These are phyloP conservation scores for Sporothrix pallida DNA, from an alignment of 2,329 filamentous ascomycete genomes.

Conservation along the genomic window DNA sequence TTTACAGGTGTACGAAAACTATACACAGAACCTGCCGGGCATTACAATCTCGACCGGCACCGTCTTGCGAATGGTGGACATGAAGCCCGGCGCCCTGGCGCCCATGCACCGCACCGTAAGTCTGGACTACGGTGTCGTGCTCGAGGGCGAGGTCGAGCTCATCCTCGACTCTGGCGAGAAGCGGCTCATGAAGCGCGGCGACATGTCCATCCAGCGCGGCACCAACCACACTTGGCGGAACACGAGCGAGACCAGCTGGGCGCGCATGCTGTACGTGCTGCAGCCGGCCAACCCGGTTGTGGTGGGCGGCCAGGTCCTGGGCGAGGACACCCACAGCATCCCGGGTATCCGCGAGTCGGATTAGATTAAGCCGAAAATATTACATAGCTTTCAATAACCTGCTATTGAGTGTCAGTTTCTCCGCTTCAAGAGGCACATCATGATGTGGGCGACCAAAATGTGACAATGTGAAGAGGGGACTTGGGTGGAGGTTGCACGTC, in stretches of 20 bases:
- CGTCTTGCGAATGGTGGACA: constrained; percentile 35
- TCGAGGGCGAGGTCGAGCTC: constrained; percentile 40
- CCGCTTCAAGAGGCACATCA: no score
- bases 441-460: no score
- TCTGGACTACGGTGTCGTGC: constrained; percentile 46
- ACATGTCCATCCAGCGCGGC: constrained; percentile 54
- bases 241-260: constrained; percentile 51
- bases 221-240: constrained; percentile 55
- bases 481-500: not conserved
- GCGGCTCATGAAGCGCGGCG: constrained; percentile 50
- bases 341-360: constrained; percentile 7
- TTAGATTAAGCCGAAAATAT: not conserved
- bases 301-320: not conserved
- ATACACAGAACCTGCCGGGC: constrained; percentile 31
- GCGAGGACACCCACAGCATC: constrained; percentile 15
- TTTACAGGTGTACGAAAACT: constrained; percentile 32
- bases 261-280: constrained; percentile 51
- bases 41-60: constrained; percentile 36
- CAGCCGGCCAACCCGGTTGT: not conserved
- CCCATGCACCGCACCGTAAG: constrained; percentile 39
- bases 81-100: constrained; percentile 33
- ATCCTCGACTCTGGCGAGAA: constrained; percentile 52
- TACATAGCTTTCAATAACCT: no score
- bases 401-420: no score
- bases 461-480: no score